Conservation (phyloP, 2,329 filamentous ascomycete genomes). For the Pseudogymnoascus sp. region DNA sequence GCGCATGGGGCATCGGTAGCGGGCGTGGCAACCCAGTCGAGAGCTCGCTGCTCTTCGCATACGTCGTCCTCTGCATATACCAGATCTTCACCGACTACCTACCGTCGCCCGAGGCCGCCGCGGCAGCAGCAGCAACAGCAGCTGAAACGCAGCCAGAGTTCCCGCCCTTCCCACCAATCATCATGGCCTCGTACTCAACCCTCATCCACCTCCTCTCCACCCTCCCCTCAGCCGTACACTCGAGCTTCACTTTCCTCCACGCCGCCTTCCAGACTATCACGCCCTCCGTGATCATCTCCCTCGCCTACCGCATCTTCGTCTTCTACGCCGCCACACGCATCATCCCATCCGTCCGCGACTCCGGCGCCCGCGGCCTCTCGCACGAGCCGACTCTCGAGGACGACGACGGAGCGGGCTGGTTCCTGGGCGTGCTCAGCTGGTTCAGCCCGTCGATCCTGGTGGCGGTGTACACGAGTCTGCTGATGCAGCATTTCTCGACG, state of each 20-base stretch:
- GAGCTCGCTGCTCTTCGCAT: constrained; percentile 90
- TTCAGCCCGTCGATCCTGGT: constrained; percentile 93
- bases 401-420: constrained; percentile 68
- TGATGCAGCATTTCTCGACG: constrained; percentile 91
- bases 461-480: constrained; percentile 87
- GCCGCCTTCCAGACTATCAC: constrained; percentile 94
- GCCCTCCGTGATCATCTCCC: constrained; percentile 88
- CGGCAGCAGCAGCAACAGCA: constrained; percentile 44
- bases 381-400: constrained; percentile 83
- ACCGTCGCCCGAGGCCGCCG: constrained; percentile 60
- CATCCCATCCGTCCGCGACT: constrained; percentile 85
- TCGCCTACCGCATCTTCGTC: constrained; percentile 87
- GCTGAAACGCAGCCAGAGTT: constrained; percentile 65
- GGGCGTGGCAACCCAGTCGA: constrained; percentile 92
- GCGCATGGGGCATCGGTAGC: constrained; percentile 87
- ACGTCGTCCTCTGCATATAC: constrained; percentile 96
- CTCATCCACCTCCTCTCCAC: constrained; percentile 75
- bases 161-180: constrained; percentile 90
- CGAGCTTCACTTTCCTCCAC: constrained; percentile 75
- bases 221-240: constrained; percentile 75
- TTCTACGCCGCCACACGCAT: constrained; percentile 94
- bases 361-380: constrained; percentile 72
- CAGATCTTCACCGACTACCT: constrained; percentile 99
- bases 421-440: constrained; percentile 80
- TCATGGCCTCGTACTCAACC: constrained; percentile 97